A percentile compares a stretch with the other conserved stretches of the same genome.
These are phyloP conservation scores for Microsporum audouinii DNA, from an alignment of 2,329 filamentous ascomycete genomes.

Conservation along the genomic window DNA sequence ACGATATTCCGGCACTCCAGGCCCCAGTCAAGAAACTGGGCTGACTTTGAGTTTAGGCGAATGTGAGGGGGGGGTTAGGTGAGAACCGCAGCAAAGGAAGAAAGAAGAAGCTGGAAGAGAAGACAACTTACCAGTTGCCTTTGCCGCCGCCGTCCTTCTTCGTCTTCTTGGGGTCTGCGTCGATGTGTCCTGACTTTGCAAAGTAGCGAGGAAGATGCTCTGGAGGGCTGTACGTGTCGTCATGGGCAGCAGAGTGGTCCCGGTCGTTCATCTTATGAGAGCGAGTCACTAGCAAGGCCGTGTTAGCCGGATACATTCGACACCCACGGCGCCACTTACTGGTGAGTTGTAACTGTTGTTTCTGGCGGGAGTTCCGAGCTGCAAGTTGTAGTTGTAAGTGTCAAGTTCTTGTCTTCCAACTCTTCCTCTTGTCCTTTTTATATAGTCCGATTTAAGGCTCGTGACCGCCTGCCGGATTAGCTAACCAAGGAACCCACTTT, in stretches of 20 bases:
- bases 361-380: background rate
- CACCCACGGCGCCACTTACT: background rate
- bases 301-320: background rate
- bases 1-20: background rate
- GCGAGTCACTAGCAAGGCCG: conserved; percentile 64
- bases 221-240: conserved; percentile 55
- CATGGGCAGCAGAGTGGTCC: conserved; percentile 68
- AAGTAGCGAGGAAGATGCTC: conserved; percentile 86
- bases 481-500: background rate
- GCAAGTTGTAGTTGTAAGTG: background rate
- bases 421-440: background rate
- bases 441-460: background rate
- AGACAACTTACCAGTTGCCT: conserved; percentile 69
- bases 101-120: conserved; percentile 13
- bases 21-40: background rate
- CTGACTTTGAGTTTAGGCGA: background rate
- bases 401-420: background rate
- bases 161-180: conserved; percentile 76
- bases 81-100: background rate
- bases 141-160: conserved; percentile 94
- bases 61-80: background rate
- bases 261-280: conserved; percentile 93
- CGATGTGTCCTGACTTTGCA: conserved; percentile 70
- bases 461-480: conserved; percentile 2
- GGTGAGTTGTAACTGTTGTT: background rate